Evolutionary conservation across 306 rosid genomes (phyloP), one percentile per base, ranked within the genome.

Genomic region (Prunus armeniaca): DNA sequence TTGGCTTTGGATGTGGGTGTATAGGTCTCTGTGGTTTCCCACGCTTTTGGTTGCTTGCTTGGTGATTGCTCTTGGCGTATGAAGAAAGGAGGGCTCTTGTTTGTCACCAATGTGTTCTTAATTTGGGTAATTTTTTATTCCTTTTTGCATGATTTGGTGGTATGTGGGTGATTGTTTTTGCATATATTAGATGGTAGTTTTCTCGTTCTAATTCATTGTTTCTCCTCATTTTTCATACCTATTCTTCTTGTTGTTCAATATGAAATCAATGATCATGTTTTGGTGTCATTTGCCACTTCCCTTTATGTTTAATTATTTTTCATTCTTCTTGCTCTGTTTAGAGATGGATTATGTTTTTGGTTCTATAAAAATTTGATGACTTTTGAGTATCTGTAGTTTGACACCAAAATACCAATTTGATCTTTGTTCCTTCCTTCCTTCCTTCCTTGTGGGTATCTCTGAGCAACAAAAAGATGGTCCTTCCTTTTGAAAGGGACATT

Each of bases 61-160:
- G 74, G 68, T 25, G 71, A 54, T 72, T 74, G 72, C 67, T 46
- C 61, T 66, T 84, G 73, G 61, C 54, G 19, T 49, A 49, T 49
- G 54, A 15, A 49, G 54, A 49, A 49, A 77, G 34, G 30, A 56
- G 20, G 27, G 62, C 43, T 77, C 41, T 14, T 70, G 22, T 66
- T 14, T 19, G 28, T 72, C 60, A 9, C 25, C 25, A 67, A 18
- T 61, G 79, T 34, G 74, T 76, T 76, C 63, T 71, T 47, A 58
- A 76, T 78, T 63, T 69, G 28, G 51, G 60, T 76, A 64, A 75
- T 19, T 61, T 22, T 56, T 70, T 79, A 49, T 64, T 18, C 9
- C 0, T 73, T 80, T 82, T 77, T 69, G 67, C 75, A 67, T 51
- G 69, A 70, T 69, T 76, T 64, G 66, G 49, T 83, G 41, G 41